phyloP scores from a whole-genome alignment of 202 grass and related monocot genomes.

The Carex sylvatica region DNA sequence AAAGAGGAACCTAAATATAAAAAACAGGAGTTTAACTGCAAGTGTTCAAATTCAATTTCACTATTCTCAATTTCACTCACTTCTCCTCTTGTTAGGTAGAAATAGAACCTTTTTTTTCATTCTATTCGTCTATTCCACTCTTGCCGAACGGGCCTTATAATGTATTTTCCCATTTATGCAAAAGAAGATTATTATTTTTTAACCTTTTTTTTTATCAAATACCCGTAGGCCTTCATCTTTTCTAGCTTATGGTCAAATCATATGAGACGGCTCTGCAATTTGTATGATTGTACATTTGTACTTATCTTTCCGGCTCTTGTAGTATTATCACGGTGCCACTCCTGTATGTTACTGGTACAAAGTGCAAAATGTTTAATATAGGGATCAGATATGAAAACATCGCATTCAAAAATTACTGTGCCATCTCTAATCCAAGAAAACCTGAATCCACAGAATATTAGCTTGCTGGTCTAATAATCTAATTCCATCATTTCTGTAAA shows the following conservation, averaged over 20 bases:
- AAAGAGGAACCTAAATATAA: too few relatives aligned
- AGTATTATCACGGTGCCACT: background rate
- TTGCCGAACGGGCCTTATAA: too few relatives aligned
- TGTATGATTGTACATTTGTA: background rate
- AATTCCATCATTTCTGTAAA: background rate
- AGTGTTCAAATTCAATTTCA: too few relatives aligned
- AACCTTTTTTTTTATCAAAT: too few relatives aligned
- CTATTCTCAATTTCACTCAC: too few relatives aligned
- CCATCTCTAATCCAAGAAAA: background rate
- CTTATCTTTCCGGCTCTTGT: background rate
- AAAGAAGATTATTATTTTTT: too few relatives aligned
- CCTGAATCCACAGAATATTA: background rate
- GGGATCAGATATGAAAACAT: background rate
- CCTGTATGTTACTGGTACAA: background rate
- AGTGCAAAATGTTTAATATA: background rate
- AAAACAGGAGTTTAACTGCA: too few relatives aligned
- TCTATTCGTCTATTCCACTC: too few relatives aligned
- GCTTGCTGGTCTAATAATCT: background rate
- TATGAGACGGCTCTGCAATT: background rate
- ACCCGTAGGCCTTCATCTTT: too few relatives aligned
- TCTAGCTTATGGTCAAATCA: background rate
- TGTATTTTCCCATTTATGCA: too few relatives aligned
- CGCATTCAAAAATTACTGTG: background rate
- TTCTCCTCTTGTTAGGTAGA: too few relatives aligned
- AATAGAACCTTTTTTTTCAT: too few relatives aligned